Evolutionary conservation across 2,329 filamentous ascomycete species (phyloP).

Genomic region (Scortechinia acanthostroma): DNA sequence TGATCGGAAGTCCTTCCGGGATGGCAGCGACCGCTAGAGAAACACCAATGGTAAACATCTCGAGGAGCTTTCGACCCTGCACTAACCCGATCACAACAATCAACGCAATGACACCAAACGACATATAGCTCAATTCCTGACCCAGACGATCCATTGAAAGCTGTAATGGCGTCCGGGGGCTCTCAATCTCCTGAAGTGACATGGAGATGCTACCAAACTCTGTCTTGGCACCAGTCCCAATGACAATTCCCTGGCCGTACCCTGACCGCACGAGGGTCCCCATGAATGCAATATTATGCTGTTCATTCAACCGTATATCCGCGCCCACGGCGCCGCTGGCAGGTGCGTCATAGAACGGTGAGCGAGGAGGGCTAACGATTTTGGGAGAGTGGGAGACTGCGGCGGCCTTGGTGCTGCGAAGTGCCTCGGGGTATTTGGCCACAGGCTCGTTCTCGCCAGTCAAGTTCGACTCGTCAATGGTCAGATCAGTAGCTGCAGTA

Average conservation of each 20-base stretch:
- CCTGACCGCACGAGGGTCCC: slow-evolving; percentile 91
- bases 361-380: slow-evolving; percentile 5
- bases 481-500: slow-evolving; percentile 79
- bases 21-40: slow-evolving; percentile 94
- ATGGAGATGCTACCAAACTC: slow-evolving; percentile 95
- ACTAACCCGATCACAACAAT: slow-evolving; percentile 87
- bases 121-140: slow-evolving; percentile 92
- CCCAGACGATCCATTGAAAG: slow-evolving; percentile 96
- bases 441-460: slow-evolving; percentile 96
- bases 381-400: slow-evolving; percentile 14
- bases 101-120: slow-evolving; percentile 85
- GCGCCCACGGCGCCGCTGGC: slow-evolving; percentile 52
- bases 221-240: slow-evolving; percentile 85
- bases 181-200: slow-evolving; percentile 89
- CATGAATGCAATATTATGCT: slow-evolving; percentile 95
- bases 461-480: slow-evolving; percentile 92
- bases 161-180: slow-evolving; percentile 86
- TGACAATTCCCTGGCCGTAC: slow-evolving; percentile 92
- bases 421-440: slow-evolving; percentile 59
- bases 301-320: slow-evolving; percentile 64
- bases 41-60: slow-evolving; percentile 96
- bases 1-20: slow-evolving; percentile 91
- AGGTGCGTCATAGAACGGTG: slow-evolving; percentile 14
- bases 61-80: slow-evolving; percentile 80
- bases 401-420: slow-evolving; percentile 22